Evolutionary conservation across 164 flowering plant species (phyloP).

Genomic region (Paratinospora sagittata): DNA sequence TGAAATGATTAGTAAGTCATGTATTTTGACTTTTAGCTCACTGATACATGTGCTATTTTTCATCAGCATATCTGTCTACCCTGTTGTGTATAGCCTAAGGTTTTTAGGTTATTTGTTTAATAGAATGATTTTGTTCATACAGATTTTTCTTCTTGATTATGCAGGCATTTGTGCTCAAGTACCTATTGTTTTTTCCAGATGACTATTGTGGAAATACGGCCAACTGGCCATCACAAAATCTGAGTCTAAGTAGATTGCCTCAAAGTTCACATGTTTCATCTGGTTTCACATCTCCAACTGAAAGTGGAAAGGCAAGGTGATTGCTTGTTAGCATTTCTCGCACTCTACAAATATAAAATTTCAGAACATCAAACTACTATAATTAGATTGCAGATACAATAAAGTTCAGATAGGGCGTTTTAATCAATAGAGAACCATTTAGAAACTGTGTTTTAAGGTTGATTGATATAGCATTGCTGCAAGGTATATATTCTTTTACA

Average conservation of each 20-base stretch:
- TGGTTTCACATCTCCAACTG: conserved; percentile 59
- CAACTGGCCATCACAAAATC: conserved; percentile 25
- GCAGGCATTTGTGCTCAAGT: conserved; percentile 96
- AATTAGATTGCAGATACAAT: background rate
- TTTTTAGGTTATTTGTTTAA: background rate
- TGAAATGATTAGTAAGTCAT: background rate
- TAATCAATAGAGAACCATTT: background rate
- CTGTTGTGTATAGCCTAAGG: background rate
- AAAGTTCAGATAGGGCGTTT: background rate
- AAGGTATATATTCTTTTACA: background rate
- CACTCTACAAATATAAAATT: background rate
- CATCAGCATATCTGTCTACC: background rate
- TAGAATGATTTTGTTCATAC: background rate
- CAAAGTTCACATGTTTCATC: conserved; percentile 33
- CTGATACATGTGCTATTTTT: background rate
- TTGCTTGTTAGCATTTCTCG: conserved; percentile 10
- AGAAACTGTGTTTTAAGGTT: background rate
- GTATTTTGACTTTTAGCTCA: background rate
- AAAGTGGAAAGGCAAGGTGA: conserved; percentile 73
- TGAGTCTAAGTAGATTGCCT: conserved; percentile 29
- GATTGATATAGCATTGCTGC: background rate
- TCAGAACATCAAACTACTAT: background rate
- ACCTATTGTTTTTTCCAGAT: conserved; percentile 66
- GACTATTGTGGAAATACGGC: conserved; percentile 35
- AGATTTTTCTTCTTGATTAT: conserved; percentile 19